phyloP scores from a whole-genome alignment of 208 protist genomes.

The Trypanosoma avium region DNA sequence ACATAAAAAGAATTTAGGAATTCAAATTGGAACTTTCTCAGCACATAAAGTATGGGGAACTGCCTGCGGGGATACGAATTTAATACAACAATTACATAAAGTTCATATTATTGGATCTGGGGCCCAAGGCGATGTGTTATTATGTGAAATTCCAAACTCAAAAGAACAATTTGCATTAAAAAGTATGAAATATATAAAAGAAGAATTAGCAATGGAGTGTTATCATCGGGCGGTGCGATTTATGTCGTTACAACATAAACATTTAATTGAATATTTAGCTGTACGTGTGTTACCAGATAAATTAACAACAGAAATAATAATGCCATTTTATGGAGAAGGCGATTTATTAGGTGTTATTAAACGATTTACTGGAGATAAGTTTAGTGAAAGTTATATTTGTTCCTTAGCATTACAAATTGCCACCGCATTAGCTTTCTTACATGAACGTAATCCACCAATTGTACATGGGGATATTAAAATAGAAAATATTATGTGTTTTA shows the following conservation, averaged over 20 bases:
- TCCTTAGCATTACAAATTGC: slow-evolving; percentile 64
- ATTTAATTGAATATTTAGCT: slow-evolving; percentile 75
- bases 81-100: slow-evolving; percentile 43
- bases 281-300: slow-evolving; percentile 58
- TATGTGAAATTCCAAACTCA: slow-evolving; percentile 39
- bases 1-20: slow-evolving; percentile 52
- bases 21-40: slow-evolving; percentile 35
- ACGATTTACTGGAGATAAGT: slow-evolving; percentile 35
- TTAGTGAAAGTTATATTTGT: slow-evolving; percentile 58
- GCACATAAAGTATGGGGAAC: slow-evolving; percentile 45
- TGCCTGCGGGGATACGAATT: slow-evolving; percentile 67
- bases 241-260: slow-evolving; percentile 61
- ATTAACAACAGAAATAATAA: slow-evolving; percentile 54
- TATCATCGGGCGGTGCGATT: slow-evolving; percentile 77
- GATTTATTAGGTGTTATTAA: slow-evolving; percentile 53
- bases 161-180: too few species aligned
- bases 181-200: too few species aligned
- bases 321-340: slow-evolving; percentile 76
- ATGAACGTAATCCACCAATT: slow-evolving; percentile 76
- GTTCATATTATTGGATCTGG: slow-evolving; percentile 49
- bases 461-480: slow-evolving; percentile 83
- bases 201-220: slow-evolving; percentile 52
- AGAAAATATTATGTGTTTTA: slow-evolving; percentile 75
- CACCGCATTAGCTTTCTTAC: slow-evolving; percentile 54
- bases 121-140: slow-evolving; percentile 60